phyloP scores from a whole-genome alignment of 306 rosid species.

The Rosa multiflora region DNA sequence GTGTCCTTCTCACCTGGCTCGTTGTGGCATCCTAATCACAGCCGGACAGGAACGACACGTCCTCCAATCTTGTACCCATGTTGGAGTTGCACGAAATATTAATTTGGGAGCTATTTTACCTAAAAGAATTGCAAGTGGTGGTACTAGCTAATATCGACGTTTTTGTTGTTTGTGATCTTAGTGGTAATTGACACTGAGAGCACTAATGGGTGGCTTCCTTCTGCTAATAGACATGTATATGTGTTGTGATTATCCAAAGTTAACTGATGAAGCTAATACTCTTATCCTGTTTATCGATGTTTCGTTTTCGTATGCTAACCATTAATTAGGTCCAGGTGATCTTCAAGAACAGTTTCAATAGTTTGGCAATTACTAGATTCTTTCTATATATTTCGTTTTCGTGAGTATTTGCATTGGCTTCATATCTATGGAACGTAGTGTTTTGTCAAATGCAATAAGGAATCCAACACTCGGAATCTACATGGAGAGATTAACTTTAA shows the following conservation, averaged over 20 bases:
- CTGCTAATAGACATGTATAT: too few species aligned
- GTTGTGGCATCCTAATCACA: not conserved
- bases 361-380: not conserved
- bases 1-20: not conserved
- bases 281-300: not conserved
- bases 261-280: not conserved
- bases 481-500: too few species aligned
- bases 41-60: not conserved
- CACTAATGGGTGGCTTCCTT: not conserved
- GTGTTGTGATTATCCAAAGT: not conserved
- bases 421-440: not conserved
- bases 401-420: not conserved
- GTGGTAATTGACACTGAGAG: conserved; percentile 1
- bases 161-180: not conserved
- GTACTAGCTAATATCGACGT: not conserved
- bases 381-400: not conserved
- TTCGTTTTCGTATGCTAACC: not conserved
- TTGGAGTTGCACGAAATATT: not conserved
- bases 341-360: not conserved
- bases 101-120: not conserved
- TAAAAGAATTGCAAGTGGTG: not conserved
- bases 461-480: too few species aligned
- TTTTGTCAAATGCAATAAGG: not conserved
- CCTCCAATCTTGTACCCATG: not conserved
- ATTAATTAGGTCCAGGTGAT: not conserved